Evolutionary conservation across 208 protist genomes (phyloP).

Genomic region (Strigomonas culicis): DNA sequence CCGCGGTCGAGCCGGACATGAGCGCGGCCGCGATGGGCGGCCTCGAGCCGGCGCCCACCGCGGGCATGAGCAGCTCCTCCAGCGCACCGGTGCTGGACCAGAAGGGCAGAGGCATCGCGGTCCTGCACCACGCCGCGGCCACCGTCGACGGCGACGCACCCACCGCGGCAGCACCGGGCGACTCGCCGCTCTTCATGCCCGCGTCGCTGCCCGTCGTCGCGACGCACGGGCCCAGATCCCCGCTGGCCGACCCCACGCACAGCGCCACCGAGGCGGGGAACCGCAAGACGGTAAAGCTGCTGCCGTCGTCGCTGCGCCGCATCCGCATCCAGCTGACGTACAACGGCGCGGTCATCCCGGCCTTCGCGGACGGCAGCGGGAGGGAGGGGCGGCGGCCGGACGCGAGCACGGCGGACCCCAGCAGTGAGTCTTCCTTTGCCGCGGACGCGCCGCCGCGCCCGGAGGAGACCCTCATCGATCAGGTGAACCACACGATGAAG

Average conservation of each 20-base stretch:
- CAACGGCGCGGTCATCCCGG: constrained; percentile 39
- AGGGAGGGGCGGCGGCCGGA: background rate
- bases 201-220: background rate
- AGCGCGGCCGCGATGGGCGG: background rate
- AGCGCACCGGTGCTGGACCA: background rate
- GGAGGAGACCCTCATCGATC: constrained; percentile 24
- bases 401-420: background rate
- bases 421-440: constrained; percentile 2
- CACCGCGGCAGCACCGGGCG: background rate
- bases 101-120: background rate
- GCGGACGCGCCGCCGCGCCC: background rate
- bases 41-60: background rate
- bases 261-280: constrained; percentile 2
- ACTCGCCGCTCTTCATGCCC: background rate
- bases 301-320: constrained; percentile 42
- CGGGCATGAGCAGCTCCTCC: background rate
- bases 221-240: background rate
- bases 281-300: constrained; percentile 26
- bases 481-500: constrained; percentile 39
- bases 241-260: background rate
- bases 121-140: background rate
- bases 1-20: constrained; percentile 30
- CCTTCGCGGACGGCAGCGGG: background rate
- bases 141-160: background rate
- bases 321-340: constrained; percentile 68